phyloP scores from a whole-genome alignment of 2,329 filamentous ascomycete species.

The Colletotrichum cordylinicola region DNA sequence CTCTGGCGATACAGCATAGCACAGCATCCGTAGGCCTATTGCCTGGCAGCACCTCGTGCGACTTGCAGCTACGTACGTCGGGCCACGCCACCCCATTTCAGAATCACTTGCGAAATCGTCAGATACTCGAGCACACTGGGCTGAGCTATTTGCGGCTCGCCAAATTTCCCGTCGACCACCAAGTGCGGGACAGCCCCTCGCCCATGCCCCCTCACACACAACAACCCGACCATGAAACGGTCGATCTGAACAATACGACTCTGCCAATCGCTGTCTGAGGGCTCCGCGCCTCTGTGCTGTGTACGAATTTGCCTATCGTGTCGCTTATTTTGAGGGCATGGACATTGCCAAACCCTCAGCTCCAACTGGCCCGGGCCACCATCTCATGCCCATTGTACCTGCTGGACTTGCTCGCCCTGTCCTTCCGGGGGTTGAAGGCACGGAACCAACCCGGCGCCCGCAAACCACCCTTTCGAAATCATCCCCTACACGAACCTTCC shows the following conservation, averaged over 20 bases:
- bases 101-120: slow-evolving; percentile 1
- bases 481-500: neutral
- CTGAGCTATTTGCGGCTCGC: neutral
- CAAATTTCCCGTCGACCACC: neutral
- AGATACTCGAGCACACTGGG: neutral
- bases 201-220: neutral
- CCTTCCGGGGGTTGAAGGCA: neutral
- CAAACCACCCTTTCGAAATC: neutral
- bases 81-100: neutral
- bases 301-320: neutral
- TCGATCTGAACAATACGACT: neutral
- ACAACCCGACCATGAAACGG: neutral
- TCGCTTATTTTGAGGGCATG: neutral
- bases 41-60: neutral
- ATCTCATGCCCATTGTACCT: neutral
- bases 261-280: neutral
- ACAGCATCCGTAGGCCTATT: neutral
- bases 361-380: neutral
- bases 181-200: neutral
- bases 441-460: neutral
- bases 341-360: neutral
- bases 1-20: neutral
- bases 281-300: neutral
- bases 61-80: neutral
- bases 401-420: neutral